Conservation (phyloP, 1,139 yeast genomes). For the Insectozyma bohioensis region DNA sequence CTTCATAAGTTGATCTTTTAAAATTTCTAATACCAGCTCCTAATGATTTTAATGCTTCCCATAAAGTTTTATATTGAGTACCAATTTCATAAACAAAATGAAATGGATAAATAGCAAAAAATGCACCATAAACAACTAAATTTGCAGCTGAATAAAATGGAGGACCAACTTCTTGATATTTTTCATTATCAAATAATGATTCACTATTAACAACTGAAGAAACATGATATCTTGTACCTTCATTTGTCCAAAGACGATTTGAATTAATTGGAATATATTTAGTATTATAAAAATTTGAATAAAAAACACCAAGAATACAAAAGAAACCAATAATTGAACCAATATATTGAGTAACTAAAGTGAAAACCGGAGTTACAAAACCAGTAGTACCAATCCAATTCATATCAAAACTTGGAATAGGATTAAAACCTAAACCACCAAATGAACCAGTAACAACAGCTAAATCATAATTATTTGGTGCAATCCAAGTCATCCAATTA, state of each 20-base stretch:
- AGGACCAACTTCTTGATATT: conserved; percentile 48
- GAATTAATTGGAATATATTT: conserved; percentile 55
- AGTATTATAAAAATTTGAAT: conserved; percentile 50
- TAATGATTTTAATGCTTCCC: conserved; percentile 13
- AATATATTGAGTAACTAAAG: conserved; percentile 37
- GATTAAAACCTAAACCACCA: conserved; percentile 58
- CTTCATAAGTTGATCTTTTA: conserved; percentile 16
- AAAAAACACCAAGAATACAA: conserved; percentile 46
- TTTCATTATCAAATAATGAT: conserved; percentile 35
- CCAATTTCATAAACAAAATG: conserved; percentile 44
- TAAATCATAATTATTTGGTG: conserved; percentile 32
- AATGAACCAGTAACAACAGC: conserved; percentile 58
- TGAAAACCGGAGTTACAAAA: conserved; percentile 41
- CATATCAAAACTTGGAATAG: conserved; percentile 57
- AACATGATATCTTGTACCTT: conserved; percentile 44
- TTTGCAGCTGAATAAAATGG: conserved; percentile 39
- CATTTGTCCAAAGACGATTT: conserved; percentile 43
- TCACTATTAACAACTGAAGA: conserved; percentile 35
- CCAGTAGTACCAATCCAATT: conserved; percentile 23
- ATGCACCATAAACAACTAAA: conserved; percentile 52
- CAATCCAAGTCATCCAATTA: conserved; percentile 42
- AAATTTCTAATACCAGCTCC: conserved; percentile 8
- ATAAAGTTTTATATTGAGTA: conserved; percentile 24
- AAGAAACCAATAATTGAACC: conserved; percentile 48
- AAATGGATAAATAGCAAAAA: conserved; percentile 58